Base-by-base conservation (phyloP, 371 early-diverging fungal species). In the Phascolomyces articulosus region DNA sequence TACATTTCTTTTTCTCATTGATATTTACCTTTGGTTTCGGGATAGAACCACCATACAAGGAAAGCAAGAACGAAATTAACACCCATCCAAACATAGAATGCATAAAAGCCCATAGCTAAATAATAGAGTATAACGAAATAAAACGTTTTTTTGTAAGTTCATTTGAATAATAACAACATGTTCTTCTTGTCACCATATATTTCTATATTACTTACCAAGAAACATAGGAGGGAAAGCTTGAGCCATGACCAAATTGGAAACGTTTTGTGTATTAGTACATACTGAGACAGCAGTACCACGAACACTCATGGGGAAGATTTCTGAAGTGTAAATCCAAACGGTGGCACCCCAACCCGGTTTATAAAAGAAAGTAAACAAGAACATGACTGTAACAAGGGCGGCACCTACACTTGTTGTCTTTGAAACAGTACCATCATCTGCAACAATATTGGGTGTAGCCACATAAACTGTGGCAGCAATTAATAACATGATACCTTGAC, bases 311-410 rank as follows among this genome's bases (percentile, higher is more conserved):
- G 93, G 91, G 78, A 85, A 91, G 69, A 91, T 91, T 69, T 96
- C 96, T 21, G 93, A 84, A 34, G 94, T 92, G 75, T 93, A 93
- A 68, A 92, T 90, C 96, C 95, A 96, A 38, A 88, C 91, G 58
- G 92, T 83, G 44, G 95, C 95, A 18, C 95, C 95, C 94, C 94
- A 95, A 29, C 92, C 65, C 23, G 72, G 72, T 49, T 72, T 72
- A 48, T 72, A 72, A 23, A 69, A 68, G 53, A 69, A 69, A 15
- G 69, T 72, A 47, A 72, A 72, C 41, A 72, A 28, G 66, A 72
- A 72, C 66, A 72, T 62, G 56, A 66, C 66, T 16, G 69, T 34
- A 4, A 66, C 69, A n/a, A 69, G 48, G 1, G 69, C 68, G 34
- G 61, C 55, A 31, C 72, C 72, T 20, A 72, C 69, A 31, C 66